Percentiles rank a stretch among this genome's conserved stretches.
phyloP scores from a whole-genome alignment of 1,284 basidiomycete species.

The Entoloma clypeatum region DNA sequence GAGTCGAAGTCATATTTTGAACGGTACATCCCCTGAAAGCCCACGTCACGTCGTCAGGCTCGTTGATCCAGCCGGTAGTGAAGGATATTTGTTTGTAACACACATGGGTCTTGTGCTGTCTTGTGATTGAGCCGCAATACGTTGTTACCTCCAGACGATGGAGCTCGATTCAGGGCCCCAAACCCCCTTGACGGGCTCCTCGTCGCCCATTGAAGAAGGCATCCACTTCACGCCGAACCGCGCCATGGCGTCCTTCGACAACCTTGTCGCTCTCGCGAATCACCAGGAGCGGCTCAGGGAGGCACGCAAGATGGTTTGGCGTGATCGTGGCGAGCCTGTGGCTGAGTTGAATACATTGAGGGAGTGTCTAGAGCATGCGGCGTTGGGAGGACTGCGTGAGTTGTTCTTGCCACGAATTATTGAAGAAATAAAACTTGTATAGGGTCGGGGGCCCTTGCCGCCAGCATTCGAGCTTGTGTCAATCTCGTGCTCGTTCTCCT shows the following conservation, averaged over 20 bases:
- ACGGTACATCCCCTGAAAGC: too few relatives aligned
- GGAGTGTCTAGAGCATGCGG: conserved; percentile 73
- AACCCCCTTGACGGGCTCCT: conserved; percentile 13
- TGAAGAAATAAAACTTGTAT: conserved; percentile 9
- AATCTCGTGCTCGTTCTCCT: conserved; percentile 77
- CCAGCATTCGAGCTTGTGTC: conserved; percentile 75
- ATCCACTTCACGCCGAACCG: conserved; percentile 45
- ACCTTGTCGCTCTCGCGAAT: conserved; percentile 75
- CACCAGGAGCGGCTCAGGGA: conserved; percentile 69
- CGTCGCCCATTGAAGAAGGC: conserved; percentile 19
- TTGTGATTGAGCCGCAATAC: too few relatives aligned
- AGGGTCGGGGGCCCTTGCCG: conserved; percentile 80
- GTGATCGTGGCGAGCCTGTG: conserved; percentile 74
- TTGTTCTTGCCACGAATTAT: conserved; percentile 20
- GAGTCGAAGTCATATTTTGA: too few relatives aligned
- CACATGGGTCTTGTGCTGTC: too few relatives aligned
- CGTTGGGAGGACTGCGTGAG: conserved; percentile 73
- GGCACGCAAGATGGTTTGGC: conserved; percentile 79
- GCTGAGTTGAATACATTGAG: conserved; percentile 64
- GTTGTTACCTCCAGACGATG: too few relatives aligned
- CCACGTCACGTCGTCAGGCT: too few relatives aligned
- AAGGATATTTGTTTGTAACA: too few relatives aligned
- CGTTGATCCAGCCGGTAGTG: too few relatives aligned
- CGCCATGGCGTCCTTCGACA: conserved; percentile 72
- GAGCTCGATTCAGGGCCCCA: conserved; percentile 14